phyloP scores from a whole-genome alignment of 1,139 yeast species.

The Sugiyamaella paludigena region DNA sequence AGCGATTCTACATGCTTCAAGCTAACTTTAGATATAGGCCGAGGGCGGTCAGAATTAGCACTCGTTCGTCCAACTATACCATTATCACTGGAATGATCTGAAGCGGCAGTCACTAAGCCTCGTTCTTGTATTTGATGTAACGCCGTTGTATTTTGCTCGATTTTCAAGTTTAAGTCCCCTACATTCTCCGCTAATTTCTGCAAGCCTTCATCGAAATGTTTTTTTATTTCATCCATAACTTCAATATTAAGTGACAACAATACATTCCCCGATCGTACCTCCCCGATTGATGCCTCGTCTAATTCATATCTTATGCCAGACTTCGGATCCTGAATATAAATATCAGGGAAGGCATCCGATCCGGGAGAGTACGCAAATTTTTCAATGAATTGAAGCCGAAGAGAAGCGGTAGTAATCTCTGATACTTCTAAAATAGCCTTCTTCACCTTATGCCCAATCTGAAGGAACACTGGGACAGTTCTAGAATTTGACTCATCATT shows the following conservation, averaged over 20 bases:
- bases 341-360: slow-evolving; percentile 73
- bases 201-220: slow-evolving; percentile 36
- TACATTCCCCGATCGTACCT: slow-evolving; percentile 59
- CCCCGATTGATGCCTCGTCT: slow-evolving; percentile 63
- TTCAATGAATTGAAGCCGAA: slow-evolving; percentile 77
- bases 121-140: slow-evolving; percentile 12
- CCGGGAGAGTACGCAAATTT: slow-evolving; percentile 78
- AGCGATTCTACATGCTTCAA: slow-evolving; percentile 34
- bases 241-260: slow-evolving; percentile 51
- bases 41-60: neutral
- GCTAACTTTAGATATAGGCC: slow-evolving; percentile 14
- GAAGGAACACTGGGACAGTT: slow-evolving; percentile 47
- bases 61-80: neutral
- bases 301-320: slow-evolving; percentile 70
- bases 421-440: slow-evolving; percentile 54
- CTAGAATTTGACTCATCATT: neutral
- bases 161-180: slow-evolving; percentile 40
- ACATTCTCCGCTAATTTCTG: slow-evolving; percentile 32
- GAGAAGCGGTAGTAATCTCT: slow-evolving; percentile 54
- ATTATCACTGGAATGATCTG: neutral
- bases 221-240: slow-evolving; percentile 35
- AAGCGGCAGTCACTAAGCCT: neutral
- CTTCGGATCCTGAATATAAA: slow-evolving; percentile 65
- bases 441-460: slow-evolving; percentile 59
- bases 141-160: slow-evolving; percentile 33